These are phyloP conservation scores for Xylaria sp. DNA, from an alignment of 2,329 filamentous ascomycete species.

Conservation along the genomic window DNA sequence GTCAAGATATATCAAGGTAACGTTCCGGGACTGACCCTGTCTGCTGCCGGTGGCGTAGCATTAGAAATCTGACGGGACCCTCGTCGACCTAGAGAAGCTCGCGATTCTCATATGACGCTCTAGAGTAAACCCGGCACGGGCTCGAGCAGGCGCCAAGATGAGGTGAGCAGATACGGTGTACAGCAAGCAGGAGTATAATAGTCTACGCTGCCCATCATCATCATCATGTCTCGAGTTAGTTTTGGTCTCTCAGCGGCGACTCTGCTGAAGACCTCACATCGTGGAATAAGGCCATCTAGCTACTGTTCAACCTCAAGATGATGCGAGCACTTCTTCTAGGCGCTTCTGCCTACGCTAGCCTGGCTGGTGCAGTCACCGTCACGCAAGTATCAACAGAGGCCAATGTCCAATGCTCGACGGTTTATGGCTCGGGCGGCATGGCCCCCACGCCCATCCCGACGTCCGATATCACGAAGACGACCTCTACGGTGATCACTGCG, in stretches of 20 bases:
- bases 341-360: constrained; percentile 28
- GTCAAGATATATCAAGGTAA: constrained; percentile 13
- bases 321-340: constrained; percentile 32
- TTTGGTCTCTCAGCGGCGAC: constrained; percentile 7
- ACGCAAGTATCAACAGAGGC: constrained; percentile 36
- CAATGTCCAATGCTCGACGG: constrained; percentile 35
- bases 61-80: constrained; percentile 9
- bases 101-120: constrained; percentile 3
- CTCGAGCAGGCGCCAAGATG: background rate
- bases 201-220: background rate
- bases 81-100: constrained; percentile 4
- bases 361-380: constrained; percentile 35
- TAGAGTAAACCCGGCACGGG: background rate
- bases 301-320: constrained; percentile 24
- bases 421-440: constrained; percentile 36
- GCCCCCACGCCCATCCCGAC: constrained; percentile 40
- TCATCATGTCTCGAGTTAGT: background rate
- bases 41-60: constrained; percentile 15
- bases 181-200: constrained; percentile 13
- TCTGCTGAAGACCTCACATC: background rate
- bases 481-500: constrained; percentile 25
- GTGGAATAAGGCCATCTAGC: background rate
- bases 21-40: constrained; percentile 7
- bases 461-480: constrained; percentile 22
- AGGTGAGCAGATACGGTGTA: background rate